Percentiles rank a stretch among this genome's conserved stretches.
Conservation (phyloP, 2,329 filamentous ascomycete genomes). For the Bipolaris zeicola region DNA sequence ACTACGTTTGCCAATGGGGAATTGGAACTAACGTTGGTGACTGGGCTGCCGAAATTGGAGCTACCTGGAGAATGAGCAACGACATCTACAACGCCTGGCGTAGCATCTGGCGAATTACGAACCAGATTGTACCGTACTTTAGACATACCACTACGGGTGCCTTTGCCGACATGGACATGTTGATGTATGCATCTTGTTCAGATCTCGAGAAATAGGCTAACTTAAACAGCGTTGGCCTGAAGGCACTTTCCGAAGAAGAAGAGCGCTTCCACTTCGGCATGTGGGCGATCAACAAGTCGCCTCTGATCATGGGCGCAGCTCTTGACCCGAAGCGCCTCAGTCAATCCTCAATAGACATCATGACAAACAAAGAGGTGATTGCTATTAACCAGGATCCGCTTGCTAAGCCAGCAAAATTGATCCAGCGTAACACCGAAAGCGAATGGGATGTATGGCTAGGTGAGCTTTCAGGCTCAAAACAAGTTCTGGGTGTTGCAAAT, state of each 20-base stretch:
- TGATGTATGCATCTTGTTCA: constrained; percentile 37
- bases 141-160: constrained; percentile 34
- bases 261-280: constrained; percentile 54
- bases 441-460: constrained; percentile 49
- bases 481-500: constrained; percentile 48
- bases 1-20: constrained; percentile 49
- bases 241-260: constrained; percentile 45
- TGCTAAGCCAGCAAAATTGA: constrained; percentile 58
- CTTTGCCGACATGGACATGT: constrained; percentile 52
- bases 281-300: constrained; percentile 55
- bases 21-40: constrained; percentile 43
- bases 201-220: constrained; percentile 1
- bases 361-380: constrained; percentile 61
- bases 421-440: constrained; percentile 49
- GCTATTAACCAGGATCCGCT: constrained; percentile 64
- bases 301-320: constrained; percentile 52
- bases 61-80: constrained; percentile 46
- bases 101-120: constrained; percentile 43
- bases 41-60: constrained; percentile 44
- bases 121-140: constrained; percentile 41
- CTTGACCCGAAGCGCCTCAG: constrained; percentile 37
- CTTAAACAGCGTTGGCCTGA: constrained; percentile 40
- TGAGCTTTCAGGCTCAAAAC: constrained; percentile 42
- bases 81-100: constrained; percentile 46
- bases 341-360: constrained; percentile 30